These are phyloP conservation scores for Pythium aristosporum DNA, from an alignment of 352 stramenopile species.

Conservation along the genomic window DNA sequence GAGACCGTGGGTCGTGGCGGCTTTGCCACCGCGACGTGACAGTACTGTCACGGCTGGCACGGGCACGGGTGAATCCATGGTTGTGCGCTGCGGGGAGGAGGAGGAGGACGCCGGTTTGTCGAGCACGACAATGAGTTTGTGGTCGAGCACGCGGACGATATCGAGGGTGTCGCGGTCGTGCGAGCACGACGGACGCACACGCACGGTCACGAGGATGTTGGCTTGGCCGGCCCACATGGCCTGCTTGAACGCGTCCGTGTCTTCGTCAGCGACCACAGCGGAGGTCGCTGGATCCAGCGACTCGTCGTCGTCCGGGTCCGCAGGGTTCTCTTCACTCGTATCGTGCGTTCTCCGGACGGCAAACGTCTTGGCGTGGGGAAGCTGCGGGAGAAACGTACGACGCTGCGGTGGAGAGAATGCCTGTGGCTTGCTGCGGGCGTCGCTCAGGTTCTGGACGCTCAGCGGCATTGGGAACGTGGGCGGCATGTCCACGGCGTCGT, in stretches of 20 bases:
- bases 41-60: neutral
- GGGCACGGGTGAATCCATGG: constrained; percentile 1
- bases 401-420: neutral
- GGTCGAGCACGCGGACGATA: constrained; percentile 84
- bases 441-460: neutral
- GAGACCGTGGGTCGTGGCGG: constrained; percentile 16
- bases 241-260: constrained; percentile 66
- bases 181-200: constrained; percentile 74
- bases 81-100: neutral
- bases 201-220: constrained; percentile 89
- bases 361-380: constrained; percentile 22
- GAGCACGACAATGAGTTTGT: constrained; percentile 84
- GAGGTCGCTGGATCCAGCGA: too few species aligned
- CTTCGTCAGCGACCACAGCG: constrained; percentile 5
- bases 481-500: constrained; percentile 16
- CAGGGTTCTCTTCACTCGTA: constrained; percentile 16
- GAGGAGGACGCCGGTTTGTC: constrained; percentile 31
- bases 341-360: neutral
- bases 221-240: constrained; percentile 87
- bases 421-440: neutral
- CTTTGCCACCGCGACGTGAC: constrained; percentile 21
- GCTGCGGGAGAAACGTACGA: constrained; percentile 28
- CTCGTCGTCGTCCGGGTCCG: constrained; percentile 15
- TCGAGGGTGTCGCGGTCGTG: constrained; percentile 69
- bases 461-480: constrained; percentile 20